Evolutionary conservation across 2,329 filamentous ascomycete genomes (phyloP), one percentile per base, ranked within the genome.

Genomic region (Neonectria magnoliae): DNA sequence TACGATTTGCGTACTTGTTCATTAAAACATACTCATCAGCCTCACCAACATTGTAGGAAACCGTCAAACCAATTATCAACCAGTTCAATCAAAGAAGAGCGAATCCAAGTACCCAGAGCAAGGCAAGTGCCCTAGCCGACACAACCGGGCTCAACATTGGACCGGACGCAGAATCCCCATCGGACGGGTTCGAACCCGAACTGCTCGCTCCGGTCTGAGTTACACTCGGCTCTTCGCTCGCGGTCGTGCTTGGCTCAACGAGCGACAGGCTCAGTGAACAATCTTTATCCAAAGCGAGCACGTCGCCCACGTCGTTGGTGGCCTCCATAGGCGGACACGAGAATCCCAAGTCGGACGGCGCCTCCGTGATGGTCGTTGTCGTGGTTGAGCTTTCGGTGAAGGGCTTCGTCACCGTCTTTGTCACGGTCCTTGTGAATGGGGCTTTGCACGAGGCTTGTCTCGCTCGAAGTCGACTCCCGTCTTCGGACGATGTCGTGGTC

Each of bases 301-400:
- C 56, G 10, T 58, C 56, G 16, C 56, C 56, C 9, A 31, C 56
- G 42, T 51, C 36, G 11, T 58, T 58, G 2, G 56, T 58, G 13
- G 25, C 56, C 13, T 51, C 56, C 56, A 58, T 58, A 5, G 36
- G 29, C 5, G 56, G 56, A 18, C 56, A 58, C 22, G 45, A 51
- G 45, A 58, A 58, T 16, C 47, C 47, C 9, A 51, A 8, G 7
- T 58, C 56, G 4, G 56, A 20, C 1, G 47, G 45, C 20, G 25
- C 56, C 16, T 58, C 16, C 1, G 56, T 58, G 36, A 41, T 52
- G 6, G 56, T 58, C 2, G 29, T 8, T 3, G 45, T 58, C 2
- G 33, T 42, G 4, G 56, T 58, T 22, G 56, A 18, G 25, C 44
- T 51, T 9, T 36, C 38, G 7, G 56, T 58, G n/a, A 51, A 50